These are phyloP conservation scores for Trypanosoma platydactyli DNA, from an alignment of 208 protist genomes.

Conservation along the genomic window DNA sequence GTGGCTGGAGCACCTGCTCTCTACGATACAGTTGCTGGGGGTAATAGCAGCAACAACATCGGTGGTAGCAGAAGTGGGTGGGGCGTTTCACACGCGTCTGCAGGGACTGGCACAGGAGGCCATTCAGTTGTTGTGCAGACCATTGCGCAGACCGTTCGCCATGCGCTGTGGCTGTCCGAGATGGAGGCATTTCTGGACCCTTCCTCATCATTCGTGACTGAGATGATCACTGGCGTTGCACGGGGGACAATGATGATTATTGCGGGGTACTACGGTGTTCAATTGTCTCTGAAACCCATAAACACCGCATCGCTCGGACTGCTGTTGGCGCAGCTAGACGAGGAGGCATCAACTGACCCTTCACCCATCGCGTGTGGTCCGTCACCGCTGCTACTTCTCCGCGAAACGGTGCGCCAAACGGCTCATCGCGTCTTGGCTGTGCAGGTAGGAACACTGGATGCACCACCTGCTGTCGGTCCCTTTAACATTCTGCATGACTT, in stretches of 20 bases:
- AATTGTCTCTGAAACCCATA: slow-evolving; percentile 31
- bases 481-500: slow-evolving; percentile 38
- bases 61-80: neutral
- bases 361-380: slow-evolving; percentile 16
- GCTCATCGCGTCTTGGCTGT: slow-evolving; percentile 50
- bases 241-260: slow-evolving; percentile 61
- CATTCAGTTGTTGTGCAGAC: slow-evolving; percentile 42
- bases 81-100: neutral
- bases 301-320: slow-evolving; percentile 22
- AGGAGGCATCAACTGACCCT: slow-evolving; percentile 30
- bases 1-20: slow-evolving; percentile 2
- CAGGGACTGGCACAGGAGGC: slow-evolving; percentile 13
- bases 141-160: slow-evolving; percentile 55
- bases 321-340: slow-evolving; percentile 33
- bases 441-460: slow-evolving; percentile 39
- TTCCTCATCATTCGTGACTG: slow-evolving; percentile 30
- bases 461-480: slow-evolving; percentile 20
- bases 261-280: slow-evolving; percentile 66
- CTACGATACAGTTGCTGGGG: slow-evolving; percentile 2
- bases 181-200: slow-evolving; percentile 47
- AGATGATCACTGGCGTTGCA: slow-evolving; percentile 39
- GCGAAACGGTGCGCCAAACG: slow-evolving; percentile 48
- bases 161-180: slow-evolving; percentile 62
- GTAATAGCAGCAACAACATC: neutral
- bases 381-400: slow-evolving; percentile 23